phyloP scores from a whole-genome alignment of 1,139 yeast genomes.

The Zygosaccharomyces pseudobailii region DNA sequence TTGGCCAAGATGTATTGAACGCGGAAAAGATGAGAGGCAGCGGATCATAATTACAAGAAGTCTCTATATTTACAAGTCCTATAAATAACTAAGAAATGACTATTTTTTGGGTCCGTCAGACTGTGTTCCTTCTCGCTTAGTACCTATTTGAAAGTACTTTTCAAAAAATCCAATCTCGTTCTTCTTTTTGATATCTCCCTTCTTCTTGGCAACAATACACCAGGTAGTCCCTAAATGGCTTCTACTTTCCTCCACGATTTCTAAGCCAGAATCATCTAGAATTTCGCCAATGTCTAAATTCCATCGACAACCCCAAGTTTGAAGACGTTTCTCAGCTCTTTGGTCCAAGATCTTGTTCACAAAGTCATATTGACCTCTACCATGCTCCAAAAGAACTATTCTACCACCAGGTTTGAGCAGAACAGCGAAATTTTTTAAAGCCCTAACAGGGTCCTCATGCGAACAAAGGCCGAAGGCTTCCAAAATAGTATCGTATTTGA shows the following conservation, averaged over 20 bases:
- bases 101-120: neutral
- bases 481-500: constrained; percentile 81
- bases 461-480: constrained; percentile 96
- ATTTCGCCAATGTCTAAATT: constrained; percentile 87
- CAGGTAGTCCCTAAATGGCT: constrained; percentile 94
- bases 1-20: constrained; percentile 72
- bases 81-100: neutral
- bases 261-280: constrained; percentile 77
- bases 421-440: constrained; percentile 65
- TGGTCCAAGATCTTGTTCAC: constrained; percentile 78
- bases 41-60: constrained; percentile 7
- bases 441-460: constrained; percentile 85
- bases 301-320: constrained; percentile 98
- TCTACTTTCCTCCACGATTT: constrained; percentile 71
- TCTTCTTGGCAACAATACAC: constrained; percentile 70
- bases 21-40: constrained; percentile 68
- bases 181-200: constrained; percentile 53
- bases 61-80: constrained; percentile 1
- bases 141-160: constrained; percentile 38
- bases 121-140: constrained; percentile 15
- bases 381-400: constrained; percentile 84
- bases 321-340: constrained; percentile 76
- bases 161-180: constrained; percentile 46
- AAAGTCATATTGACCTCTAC: constrained; percentile 74
- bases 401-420: constrained; percentile 88